A percentile compares a stretch with the other conserved stretches of the same genome.
phyloP scores from a whole-genome alignment of 805 yeast genomes.

The Schizosaccharomyces lindneri region DNA sequence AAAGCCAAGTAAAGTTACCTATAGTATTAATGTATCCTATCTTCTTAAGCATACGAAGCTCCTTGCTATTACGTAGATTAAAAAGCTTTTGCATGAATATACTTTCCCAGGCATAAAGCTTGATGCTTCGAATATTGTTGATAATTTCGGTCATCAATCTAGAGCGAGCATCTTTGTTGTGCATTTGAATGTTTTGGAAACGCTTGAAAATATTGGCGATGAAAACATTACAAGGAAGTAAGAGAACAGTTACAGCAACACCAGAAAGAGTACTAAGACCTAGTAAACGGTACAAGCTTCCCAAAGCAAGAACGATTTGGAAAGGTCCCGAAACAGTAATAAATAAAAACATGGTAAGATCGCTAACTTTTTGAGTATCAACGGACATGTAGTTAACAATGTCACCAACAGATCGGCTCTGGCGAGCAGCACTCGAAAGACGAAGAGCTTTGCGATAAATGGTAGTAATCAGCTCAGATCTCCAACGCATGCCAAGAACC shows the following conservation, averaged over 20 bases:
- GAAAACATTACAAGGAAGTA: conserved; percentile 60
- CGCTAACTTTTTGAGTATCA: conserved; percentile 43
- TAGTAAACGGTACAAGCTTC: conserved; percentile 44
- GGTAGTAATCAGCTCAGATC: conserved; percentile 40
- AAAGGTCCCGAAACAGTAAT: conserved; percentile 84
- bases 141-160: conserved; percentile 68
- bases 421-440: conserved; percentile 41
- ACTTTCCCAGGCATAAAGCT: conserved; percentile 84
- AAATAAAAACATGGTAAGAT: conserved; percentile 48
- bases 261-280: conserved; percentile 88
- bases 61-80: conserved; percentile 64
- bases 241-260: conserved; percentile 48
- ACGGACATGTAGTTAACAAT: conserved; percentile 55
- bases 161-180: conserved; percentile 78
- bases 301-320: conserved; percentile 56
- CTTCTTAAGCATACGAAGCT: conserved; percentile 47
- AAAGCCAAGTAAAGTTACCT: conserved; percentile 50
- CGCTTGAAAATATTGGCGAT: conserved; percentile 42
- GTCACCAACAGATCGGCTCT: conserved; percentile 44
- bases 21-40: conserved; percentile 53
- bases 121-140: conserved; percentile 75
- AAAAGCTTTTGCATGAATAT: conserved; percentile 56
- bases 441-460: conserved; percentile 45
- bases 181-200: conserved; percentile 70
- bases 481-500: conserved; percentile 38